These are phyloP conservation scores for Aspergillus sp. DNA, from an alignment of 2,329 filamentous ascomycete genomes.

Conservation along the genomic window DNA sequence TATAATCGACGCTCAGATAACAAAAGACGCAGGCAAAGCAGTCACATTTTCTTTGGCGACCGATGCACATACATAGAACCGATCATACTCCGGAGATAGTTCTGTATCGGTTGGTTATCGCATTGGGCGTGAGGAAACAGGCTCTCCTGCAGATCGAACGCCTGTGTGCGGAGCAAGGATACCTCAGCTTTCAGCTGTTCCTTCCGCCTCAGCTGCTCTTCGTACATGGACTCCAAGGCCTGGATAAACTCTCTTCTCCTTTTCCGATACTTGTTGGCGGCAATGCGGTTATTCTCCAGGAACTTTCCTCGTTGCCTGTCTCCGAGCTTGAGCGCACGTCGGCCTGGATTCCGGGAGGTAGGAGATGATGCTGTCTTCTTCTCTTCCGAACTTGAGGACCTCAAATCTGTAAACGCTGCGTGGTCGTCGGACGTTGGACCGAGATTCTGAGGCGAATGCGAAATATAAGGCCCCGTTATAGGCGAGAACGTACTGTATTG, in stretches of 20 bases:
- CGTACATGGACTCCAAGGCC: background rate
- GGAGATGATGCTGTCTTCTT: background rate
- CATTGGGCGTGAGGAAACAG: background rate
- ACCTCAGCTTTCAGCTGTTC: background rate
- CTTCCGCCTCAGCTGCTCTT: background rate
- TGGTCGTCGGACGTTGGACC: background rate
- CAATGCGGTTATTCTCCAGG: background rate
- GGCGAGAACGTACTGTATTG: background rate
- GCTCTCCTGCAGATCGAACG: background rate
- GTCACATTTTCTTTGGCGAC: background rate
- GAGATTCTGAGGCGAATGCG: background rate
- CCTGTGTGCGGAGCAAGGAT: background rate
- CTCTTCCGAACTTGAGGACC: background rate
- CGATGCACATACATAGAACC: background rate
- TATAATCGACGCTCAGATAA: too few relatives aligned
- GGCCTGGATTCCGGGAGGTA: background rate
- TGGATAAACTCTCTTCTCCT: background rate
- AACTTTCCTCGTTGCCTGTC: background rate
- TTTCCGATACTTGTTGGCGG: background rate
- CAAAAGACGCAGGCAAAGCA: background rate
- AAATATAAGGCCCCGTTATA: too few relatives aligned
- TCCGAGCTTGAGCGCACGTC: background rate
- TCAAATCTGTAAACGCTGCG: background rate
- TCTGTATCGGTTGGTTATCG: background rate
- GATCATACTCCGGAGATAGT: background rate